These are phyloP conservation scores for Kitagawia praeruptora DNA, from an alignment of 129 eudicot species.

Conservation along the genomic window DNA sequence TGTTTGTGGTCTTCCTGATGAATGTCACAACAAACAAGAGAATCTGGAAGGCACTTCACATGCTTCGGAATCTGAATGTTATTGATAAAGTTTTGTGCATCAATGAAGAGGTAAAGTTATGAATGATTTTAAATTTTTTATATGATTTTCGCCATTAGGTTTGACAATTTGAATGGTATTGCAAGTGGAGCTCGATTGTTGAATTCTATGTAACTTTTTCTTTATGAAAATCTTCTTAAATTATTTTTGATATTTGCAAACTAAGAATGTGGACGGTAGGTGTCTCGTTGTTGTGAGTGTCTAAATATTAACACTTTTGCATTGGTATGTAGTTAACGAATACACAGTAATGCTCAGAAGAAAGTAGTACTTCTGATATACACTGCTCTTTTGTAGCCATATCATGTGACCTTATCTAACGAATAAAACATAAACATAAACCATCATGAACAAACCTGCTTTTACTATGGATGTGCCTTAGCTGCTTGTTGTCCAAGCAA, in stretches of 20 bases:
- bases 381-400: background rate
- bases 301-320: no score
- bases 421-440: no score
- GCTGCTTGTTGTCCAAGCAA: no score
- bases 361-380: background rate
- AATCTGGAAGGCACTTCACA: slow-evolving; percentile 50
- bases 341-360: background rate
- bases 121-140: background rate
- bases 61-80: slow-evolving; percentile 27
- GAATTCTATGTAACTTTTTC: background rate
- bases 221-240: background rate
- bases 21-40: slow-evolving; percentile 43
- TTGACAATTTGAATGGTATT: background rate
- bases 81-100: slow-evolving; percentile 27
- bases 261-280: no score
- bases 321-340: no score
- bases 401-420: no score
- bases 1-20: slow-evolving; percentile 36
- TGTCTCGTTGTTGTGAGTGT: no score
- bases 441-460: no score
- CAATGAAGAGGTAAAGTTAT: slow-evolving; percentile 28
- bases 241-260: no score
- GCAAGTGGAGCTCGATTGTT: background rate
- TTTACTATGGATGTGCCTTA: no score
- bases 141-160: no score